Evolutionary conservation across 768 basidiomycete species (phyloP).

Genomic region (Tephrocybe sp.): DNA sequence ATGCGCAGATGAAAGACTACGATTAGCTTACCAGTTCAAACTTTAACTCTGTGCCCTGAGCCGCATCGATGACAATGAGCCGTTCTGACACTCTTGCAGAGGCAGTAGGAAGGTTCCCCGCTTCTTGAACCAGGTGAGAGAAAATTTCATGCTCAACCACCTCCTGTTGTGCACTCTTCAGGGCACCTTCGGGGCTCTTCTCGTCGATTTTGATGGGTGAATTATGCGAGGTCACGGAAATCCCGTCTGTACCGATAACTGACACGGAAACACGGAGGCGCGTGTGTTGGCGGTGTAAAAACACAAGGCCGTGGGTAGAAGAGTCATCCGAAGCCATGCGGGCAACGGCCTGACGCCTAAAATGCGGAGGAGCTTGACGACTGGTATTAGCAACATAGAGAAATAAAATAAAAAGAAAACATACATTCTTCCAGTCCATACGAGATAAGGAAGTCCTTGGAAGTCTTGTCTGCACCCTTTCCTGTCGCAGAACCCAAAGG

Average conservation of each 20-base stretch:
- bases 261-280: slow-evolving; percentile 61
- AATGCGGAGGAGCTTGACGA: slow-evolving; percentile 58
- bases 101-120: slow-evolving; percentile 71
- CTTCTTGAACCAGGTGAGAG: slow-evolving; percentile 67
- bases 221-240: slow-evolving; percentile 35
- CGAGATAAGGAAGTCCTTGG: slow-evolving; percentile 77
- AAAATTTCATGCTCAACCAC: slow-evolving; percentile 82
- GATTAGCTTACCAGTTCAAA: slow-evolving; percentile 63
- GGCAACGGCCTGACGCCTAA: slow-evolving; percentile 70
- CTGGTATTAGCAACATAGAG: not conserved
- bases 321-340: slow-evolving; percentile 53
- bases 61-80: slow-evolving; percentile 73
- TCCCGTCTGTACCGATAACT: slow-evolving; percentile 31
- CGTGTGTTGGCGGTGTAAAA: slow-evolving; percentile 62
- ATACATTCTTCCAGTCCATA: slow-evolving; percentile 81
- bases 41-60: slow-evolving; percentile 61
- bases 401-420: slow-evolving; percentile 24
- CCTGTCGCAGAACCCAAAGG: slow-evolving; percentile 67
- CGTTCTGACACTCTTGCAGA: slow-evolving; percentile 78
- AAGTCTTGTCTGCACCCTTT: slow-evolving; percentile 76
- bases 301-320: slow-evolving; percentile 44
- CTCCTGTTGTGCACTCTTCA: slow-evolving; percentile 65
- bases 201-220: slow-evolving; percentile 27
- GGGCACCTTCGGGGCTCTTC: slow-evolving; percentile 44
- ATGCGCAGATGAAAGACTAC: not conserved